These are phyloP conservation scores for Phytophthora sp. DNA, from an alignment of 352 stramenopile species.

Conservation along the genomic window DNA sequence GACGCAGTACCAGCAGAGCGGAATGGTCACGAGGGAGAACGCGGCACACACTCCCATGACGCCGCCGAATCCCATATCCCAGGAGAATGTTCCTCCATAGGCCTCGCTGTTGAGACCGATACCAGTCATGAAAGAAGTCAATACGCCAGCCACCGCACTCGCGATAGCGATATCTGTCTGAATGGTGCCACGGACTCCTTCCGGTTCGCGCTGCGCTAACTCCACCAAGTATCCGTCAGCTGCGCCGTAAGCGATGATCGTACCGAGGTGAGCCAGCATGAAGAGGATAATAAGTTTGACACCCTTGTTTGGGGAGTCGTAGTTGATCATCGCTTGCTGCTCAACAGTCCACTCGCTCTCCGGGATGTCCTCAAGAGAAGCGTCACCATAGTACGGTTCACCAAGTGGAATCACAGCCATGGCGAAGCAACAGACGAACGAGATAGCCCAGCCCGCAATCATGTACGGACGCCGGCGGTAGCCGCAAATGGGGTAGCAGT, in stretches of 20 bases:
- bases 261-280: conserved; percentile 52
- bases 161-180: conserved; percentile 44
- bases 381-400: conserved; percentile 47
- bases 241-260: conserved; percentile 44
- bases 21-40: conserved; percentile 33
- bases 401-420: conserved; percentile 46
- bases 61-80: conserved; percentile 44
- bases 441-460: conserved; percentile 40
- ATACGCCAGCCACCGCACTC: conserved; percentile 16
- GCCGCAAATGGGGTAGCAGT: conserved; percentile 48
- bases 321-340: conserved; percentile 39
- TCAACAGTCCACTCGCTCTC: conserved; percentile 25
- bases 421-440: conserved; percentile 35
- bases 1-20: conserved; percentile 47
- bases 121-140: conserved; percentile 49
- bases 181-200: conserved; percentile 41
- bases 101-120: conserved; percentile 44
- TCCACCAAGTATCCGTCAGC: conserved; percentile 53
- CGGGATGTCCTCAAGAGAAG: conserved; percentile 23
- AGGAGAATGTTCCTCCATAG: conserved; percentile 52
- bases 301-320: conserved; percentile 35
- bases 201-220: conserved; percentile 51
- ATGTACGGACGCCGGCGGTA: conserved; percentile 58
- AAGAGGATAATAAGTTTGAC: conserved; percentile 52
- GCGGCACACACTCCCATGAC: conserved; percentile 42